Conservation (phyloP, 768 basidiomycete species). For the Collybia sp. region DNA sequence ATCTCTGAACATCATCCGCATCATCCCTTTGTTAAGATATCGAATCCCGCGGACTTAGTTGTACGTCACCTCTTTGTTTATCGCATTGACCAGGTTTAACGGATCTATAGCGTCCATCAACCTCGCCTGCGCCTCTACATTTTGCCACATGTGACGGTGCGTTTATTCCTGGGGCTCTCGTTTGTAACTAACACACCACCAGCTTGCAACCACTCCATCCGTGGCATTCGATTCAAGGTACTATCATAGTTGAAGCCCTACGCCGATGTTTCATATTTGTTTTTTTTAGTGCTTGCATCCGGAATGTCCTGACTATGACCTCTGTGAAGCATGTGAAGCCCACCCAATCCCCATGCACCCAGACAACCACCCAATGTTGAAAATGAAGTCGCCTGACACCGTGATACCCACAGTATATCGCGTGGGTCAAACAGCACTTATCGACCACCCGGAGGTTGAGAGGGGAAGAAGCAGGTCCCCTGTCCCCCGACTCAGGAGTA, state of each 20-base stretch:
- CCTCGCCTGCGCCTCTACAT: constrained; percentile 26
- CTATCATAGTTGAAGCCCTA: constrained; percentile 2
- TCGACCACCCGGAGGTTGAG: constrained; percentile 5
- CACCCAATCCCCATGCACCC: constrained; percentile 77
- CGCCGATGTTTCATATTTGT: neutral
- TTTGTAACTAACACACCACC: neutral
- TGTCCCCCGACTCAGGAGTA: neutral
- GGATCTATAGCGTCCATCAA: constrained; percentile 17
- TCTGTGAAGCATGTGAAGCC: constrained; percentile 77
- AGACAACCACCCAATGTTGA: constrained; percentile 63
- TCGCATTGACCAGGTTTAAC: constrained; percentile 1
- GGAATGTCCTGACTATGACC: constrained; percentile 74
- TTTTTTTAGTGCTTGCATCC: constrained; percentile 68
- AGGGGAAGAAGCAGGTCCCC: neutral
- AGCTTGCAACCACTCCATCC: constrained; percentile 50
- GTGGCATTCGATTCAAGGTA: constrained; percentile 72
- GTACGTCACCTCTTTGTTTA: constrained; percentile 29
- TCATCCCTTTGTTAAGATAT: constrained; percentile 69
- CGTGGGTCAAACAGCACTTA: constrained; percentile 20
- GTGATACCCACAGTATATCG: constrained; percentile 30
- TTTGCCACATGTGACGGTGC: constrained; percentile 59
- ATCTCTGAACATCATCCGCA: constrained; percentile 68
- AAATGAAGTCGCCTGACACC: constrained; percentile 55
- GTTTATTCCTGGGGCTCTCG: neutral
- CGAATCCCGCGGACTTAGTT: constrained; percentile 48